Evolutionary conservation across 2,329 filamentous ascomycete species (phyloP).

Genomic region (Colletotrichum eleusines): DNA sequence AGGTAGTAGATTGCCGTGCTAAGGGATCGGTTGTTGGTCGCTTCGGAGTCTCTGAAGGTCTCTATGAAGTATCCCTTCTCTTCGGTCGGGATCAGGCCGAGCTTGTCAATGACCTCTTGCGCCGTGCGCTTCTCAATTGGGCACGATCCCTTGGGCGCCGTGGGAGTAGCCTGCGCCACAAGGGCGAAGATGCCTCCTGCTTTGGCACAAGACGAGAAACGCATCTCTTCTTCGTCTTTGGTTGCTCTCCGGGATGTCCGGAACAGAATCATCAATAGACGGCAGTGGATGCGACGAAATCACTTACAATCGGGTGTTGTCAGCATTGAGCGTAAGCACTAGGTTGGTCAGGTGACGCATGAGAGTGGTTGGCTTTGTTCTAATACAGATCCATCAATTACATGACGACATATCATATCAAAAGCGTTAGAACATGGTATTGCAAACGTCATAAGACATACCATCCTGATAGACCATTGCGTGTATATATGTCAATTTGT

Average conservation of each 20-base stretch:
- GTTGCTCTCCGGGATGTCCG: too few relatives aligned
- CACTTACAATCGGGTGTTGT: not conserved
- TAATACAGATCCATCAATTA: not conserved
- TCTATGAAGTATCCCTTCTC: conserved; percentile 64
- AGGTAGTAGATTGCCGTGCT: conserved; percentile 67
- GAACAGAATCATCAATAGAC: not conserved
- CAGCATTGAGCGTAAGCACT: not conserved
- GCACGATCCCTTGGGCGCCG: not conserved
- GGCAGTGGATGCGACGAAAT: not conserved
- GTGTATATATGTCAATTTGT: too few relatives aligned
- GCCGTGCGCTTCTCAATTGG: conserved; percentile 49
- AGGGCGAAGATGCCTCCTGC: not conserved
- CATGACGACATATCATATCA: not conserved
- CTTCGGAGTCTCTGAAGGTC: conserved; percentile 57
- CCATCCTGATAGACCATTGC: too few relatives aligned
- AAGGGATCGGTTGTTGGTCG: conserved; percentile 52
- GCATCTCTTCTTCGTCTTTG: not conserved
- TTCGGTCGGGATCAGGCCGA: conserved; percentile 57
- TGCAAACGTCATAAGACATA: too few relatives aligned
- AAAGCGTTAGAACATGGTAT: too few relatives aligned
- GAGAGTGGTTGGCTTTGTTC: too few relatives aligned
- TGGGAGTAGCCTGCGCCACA: not conserved
- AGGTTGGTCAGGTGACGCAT: not conserved
- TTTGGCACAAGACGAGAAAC: not conserved
- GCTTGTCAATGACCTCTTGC: conserved; percentile 56